Evolutionary conservation across 495 filamentous ascomycete species (phyloP).

Genomic region (Penicillium soppii): DNA sequence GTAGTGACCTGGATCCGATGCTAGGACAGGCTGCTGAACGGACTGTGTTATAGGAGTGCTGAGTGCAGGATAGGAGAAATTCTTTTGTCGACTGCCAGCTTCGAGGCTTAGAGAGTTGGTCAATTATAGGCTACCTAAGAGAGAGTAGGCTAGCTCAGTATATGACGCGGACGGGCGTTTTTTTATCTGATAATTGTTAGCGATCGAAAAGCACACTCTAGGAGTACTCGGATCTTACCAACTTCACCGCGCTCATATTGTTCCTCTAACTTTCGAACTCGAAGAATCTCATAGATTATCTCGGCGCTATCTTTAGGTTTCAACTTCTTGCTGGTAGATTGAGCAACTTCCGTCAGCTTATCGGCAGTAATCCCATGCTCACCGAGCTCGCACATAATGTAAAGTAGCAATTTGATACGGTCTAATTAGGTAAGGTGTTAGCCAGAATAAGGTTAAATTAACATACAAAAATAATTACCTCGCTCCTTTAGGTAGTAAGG

Average conservation of each 20-base stretch:
- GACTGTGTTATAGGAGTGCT: too few species aligned
- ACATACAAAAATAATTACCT: constrained; percentile 47
- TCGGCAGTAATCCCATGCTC: constrained; percentile 34
- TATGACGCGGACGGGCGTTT: background rate
- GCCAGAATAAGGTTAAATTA: background rate
- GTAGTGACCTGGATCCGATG: too few species aligned
- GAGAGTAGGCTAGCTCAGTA: too few species aligned
- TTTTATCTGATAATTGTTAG: background rate
- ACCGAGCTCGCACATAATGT: constrained; percentile 41
- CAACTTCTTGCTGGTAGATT: constrained; percentile 36
- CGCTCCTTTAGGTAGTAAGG: constrained; percentile 79
- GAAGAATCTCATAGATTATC: constrained; percentile 52
- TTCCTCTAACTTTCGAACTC: constrained; percentile 53
- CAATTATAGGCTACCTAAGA: too few species aligned
- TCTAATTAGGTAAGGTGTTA: constrained; percentile 19
- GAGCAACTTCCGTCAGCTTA: constrained; percentile 39
- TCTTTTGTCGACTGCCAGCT: too few species aligned
- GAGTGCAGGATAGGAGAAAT: too few species aligned
- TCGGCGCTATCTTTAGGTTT: constrained; percentile 29
- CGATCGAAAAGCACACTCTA: background rate
- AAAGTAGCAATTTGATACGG: constrained; percentile 38
- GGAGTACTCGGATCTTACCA: constrained; percentile 13
- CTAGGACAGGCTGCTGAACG: too few species aligned
- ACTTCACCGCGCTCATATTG: constrained; percentile 50
- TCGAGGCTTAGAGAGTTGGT: too few species aligned